These are phyloP conservation scores for Ogataea degrootiae DNA, from an alignment of 805 yeast species.

Conservation along the genomic window DNA sequence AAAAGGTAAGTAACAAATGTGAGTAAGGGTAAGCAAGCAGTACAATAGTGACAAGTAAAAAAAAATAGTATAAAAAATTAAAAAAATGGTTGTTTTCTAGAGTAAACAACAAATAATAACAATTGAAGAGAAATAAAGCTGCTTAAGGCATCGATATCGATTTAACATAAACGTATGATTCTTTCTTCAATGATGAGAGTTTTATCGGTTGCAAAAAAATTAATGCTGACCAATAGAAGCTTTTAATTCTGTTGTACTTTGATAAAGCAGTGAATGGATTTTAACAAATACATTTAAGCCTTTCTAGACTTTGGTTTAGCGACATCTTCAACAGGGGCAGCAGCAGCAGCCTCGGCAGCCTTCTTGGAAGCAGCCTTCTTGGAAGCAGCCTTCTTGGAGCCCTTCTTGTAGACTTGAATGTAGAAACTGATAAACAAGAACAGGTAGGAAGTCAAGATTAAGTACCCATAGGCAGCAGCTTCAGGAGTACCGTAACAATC, in stretches of 20 bases:
- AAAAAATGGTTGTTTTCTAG: too few species aligned
- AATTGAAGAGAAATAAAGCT: too few species aligned
- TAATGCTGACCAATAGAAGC: too few species aligned
- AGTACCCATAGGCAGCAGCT: conserved; percentile 90
- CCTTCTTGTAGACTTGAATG: conserved; percentile 72
- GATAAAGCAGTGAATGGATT: not conserved
- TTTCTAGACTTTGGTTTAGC: conserved; percentile 27
- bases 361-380: conserved; percentile 4
- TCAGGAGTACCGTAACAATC: conserved; percentile 88
- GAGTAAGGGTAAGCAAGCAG: too few species aligned
- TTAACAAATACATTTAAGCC: conserved; percentile 15
- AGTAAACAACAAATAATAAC: too few species aligned
- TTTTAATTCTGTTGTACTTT: not conserved
- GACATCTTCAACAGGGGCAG: conserved; percentile 8
- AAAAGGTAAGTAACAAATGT: too few species aligned
- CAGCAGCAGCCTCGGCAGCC: conserved; percentile 13
- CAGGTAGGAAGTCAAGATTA: conserved; percentile 82
- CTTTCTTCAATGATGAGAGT: too few species aligned
- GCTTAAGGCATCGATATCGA: too few species aligned
- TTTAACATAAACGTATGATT: too few species aligned
- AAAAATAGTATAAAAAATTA: too few species aligned
- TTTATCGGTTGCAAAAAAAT: too few species aligned
- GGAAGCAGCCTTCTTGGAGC: conserved; percentile 16
- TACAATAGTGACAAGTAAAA: too few species aligned
- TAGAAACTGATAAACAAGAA: conserved; percentile 89